phyloP scores from a whole-genome alignment of 73 alveolate species.

The Durusdinium trenchii region DNA sequence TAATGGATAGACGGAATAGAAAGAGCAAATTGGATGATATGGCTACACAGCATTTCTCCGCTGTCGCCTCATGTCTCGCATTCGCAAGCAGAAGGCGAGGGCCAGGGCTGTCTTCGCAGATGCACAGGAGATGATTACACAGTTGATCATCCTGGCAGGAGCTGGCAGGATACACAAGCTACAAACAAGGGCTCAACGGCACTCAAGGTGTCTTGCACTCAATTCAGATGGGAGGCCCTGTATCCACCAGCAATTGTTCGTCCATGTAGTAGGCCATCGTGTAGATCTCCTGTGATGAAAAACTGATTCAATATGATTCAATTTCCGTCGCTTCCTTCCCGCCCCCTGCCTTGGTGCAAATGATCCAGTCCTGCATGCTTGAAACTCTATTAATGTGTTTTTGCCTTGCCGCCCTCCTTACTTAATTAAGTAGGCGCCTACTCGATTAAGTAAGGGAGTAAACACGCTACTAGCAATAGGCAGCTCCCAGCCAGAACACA shows the following conservation, averaged over 20 bases:
- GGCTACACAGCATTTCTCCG: no score
- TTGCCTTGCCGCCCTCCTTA: no score
- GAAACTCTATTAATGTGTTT: no score
- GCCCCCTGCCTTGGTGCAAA: conserved; percentile 69
- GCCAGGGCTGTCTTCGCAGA: conserved; percentile 93
- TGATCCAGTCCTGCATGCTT: conserved; percentile 90
- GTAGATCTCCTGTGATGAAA: conserved; percentile 57
- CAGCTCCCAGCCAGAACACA: background rate
- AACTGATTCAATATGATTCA: background rate
- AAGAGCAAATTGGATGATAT: no score
- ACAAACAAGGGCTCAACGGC: background rate
- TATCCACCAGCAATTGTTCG: conserved; percentile 90
- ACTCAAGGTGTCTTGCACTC: background rate
- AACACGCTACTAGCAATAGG: no score
- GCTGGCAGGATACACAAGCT: background rate
- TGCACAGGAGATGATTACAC: conserved; percentile 92
- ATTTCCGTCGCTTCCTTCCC: background rate
- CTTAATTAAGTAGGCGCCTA: no score
- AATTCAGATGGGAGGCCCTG: conserved; percentile 51
- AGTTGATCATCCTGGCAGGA: conserved; percentile 71
- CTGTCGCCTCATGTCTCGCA: conserved; percentile 93
- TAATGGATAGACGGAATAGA: no score
- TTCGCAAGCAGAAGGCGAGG: conserved; percentile 84
- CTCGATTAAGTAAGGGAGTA: no score
- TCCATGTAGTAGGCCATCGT: conserved; percentile 95